Base-by-base conservation (phyloP, 441 rosid species). In the Populus hybrid region DNA sequence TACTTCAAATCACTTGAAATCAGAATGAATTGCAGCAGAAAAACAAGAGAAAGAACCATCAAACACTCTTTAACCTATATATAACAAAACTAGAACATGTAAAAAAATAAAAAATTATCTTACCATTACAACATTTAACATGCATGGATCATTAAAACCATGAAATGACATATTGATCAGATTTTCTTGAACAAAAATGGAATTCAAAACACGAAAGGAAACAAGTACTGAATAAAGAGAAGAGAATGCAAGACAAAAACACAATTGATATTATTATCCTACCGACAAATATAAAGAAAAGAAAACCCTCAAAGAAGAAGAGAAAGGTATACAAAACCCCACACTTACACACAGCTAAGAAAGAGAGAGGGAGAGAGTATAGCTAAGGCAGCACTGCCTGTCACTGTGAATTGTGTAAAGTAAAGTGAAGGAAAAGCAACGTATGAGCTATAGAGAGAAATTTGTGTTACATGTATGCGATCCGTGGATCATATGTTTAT, bases 321-420 rank as follows among this genome's bases (percentile, higher is more conserved):
- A 33, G 77, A 64, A 36, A n/a, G 72, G 18, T 18, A 12, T 11
- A 2, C 18, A 10, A 7, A 23, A 69, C 35, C 42, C 42, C 36
- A 5, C 9, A 64, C 16, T 7, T 23, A 28, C 36, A 31, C 33
- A 68, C 38, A 76, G 64, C 75, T 33, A 33, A 35, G 67, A 66
- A 70, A 76, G 82, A 75, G 84, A 69, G 75, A 18, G 65, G 76
- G 83, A 75, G 83, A 69, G 75, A 18, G 65, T n/a, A n/a, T n/a
- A 23, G 3, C 23, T 1, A 21, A 9, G 65, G 23, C 65, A 72
- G 6, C 78, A 65, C 76, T 36, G 71, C 9, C 65, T 28, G 74
- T 68, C 53, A 1, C 69, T 9, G 64, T 2, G 83, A 75, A 86
- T 87, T 89, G 72, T 89, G 90, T 79, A 76, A 80, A 59, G 68